Conservation (phyloP, 768 basidiomycete genomes). For the Termitomyces titanicus region DNA sequence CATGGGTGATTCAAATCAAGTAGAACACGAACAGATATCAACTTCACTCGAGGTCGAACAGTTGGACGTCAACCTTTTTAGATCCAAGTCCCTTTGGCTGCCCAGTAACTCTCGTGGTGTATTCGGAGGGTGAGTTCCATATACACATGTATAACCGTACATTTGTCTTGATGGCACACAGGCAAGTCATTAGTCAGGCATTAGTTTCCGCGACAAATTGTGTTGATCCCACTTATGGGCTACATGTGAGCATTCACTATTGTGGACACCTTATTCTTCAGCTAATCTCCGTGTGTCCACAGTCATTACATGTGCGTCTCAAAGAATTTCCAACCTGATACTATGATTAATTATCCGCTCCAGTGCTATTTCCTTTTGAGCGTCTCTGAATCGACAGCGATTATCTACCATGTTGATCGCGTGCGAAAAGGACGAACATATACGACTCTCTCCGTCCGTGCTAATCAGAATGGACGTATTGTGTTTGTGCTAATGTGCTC, state of each 20-base stretch:
- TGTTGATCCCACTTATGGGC: slow-evolving; percentile 57
- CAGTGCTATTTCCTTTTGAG: slow-evolving; percentile 83
- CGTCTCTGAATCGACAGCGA: slow-evolving; percentile 68
- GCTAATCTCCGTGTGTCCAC: neutral
- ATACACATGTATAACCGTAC: neutral
- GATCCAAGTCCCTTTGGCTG: slow-evolving; percentile 70
- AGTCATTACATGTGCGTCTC: slow-evolving; percentile 69
- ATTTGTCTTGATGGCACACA: slow-evolving; percentile 5
- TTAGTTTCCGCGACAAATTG: slow-evolving; percentile 77
- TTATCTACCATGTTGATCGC: slow-evolving; percentile 76
- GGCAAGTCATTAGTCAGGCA: slow-evolving; percentile 86
- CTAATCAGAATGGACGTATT: slow-evolving; percentile 46
- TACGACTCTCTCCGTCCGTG: slow-evolving; percentile 60
- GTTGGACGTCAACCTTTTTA: slow-evolving; percentile 73
- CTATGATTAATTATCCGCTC: neutral
- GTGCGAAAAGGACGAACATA: slow-evolving; percentile 75
- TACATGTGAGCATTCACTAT: slow-evolving; percentile 58
- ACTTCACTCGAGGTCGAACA: slow-evolving; percentile 76
- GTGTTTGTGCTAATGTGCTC: slow-evolving; percentile 71
- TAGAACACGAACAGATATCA: slow-evolving; percentile 66
- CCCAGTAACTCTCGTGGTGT: slow-evolving; percentile 66
- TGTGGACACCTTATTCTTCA: neutral
- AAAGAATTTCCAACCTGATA: neutral
- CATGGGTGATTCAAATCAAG: slow-evolving; percentile 39
- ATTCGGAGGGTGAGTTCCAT: slow-evolving; percentile 60